Conservation (phyloP, 116 monocot species). For the Trichopus zeylanicus region DNA sequence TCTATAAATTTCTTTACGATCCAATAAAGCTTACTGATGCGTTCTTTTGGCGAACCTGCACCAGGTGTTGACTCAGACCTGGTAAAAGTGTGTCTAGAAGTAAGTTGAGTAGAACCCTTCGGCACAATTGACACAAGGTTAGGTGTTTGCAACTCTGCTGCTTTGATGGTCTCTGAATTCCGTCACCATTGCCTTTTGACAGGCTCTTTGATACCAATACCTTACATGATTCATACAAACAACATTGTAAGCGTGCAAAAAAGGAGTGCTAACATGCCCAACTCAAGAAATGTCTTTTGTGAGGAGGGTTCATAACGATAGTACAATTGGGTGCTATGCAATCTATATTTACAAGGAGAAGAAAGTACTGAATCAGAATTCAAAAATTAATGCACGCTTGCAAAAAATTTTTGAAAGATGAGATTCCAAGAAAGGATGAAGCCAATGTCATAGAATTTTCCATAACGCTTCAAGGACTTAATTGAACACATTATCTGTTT, state of each 20-base stretch:
- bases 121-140: slow-evolving; percentile 24
- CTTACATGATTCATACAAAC: slow-evolving; percentile 32
- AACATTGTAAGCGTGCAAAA: background rate
- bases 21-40: slow-evolving; percentile 44
- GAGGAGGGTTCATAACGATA: no score
- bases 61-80: slow-evolving; percentile 52
- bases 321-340: no score
- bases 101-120: slow-evolving; percentile 30
- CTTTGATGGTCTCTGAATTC: slow-evolving; percentile 51
- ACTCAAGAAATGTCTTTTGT: no score
- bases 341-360: no score
- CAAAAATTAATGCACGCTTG: no score
- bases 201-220: slow-evolving; percentile 25
- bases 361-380: no score
- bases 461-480: background rate
- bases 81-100: slow-evolving; percentile 31
- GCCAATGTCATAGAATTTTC: background rate
- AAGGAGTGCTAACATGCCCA: background rate
- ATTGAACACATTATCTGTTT: background rate
- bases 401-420: no score
- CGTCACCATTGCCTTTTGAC: slow-evolving; percentile 77
- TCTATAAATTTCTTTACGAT: background rate
- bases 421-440: background rate
- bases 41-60: slow-evolving; percentile 64
- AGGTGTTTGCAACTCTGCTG: slow-evolving; percentile 35